Evolutionary conservation across 768 basidiomycete species (phyloP), one percentile per base, ranked within the genome.

Genomic region (Mycena rebaudengoi): DNA sequence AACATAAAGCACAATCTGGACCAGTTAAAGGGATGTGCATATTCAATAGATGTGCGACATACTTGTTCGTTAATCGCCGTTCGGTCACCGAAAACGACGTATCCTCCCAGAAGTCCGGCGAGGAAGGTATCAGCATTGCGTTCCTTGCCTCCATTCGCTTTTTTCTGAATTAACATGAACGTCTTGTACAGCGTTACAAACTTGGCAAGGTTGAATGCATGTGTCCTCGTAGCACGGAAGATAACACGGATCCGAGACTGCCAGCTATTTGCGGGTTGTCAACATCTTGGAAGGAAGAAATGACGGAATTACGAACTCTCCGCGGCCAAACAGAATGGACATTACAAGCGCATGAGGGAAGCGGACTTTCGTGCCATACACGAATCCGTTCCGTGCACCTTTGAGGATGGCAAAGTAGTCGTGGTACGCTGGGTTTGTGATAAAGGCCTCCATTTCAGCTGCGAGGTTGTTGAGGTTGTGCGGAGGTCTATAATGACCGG

Each of bases 321-420:
- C 95, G 48, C 91, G 86, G 30, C 95, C 95, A 72, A 98, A 99
- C 40, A 99, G 82, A 63, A 98, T 86, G 23, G 95, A 92, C 96
- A 98, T 98, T 50, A 99, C 91, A 28, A 99, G 81, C 1, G 97
- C 97, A 85, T 99, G 97, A 37, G 97, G 97, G 71, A 97, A 96
- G 41, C 95, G 82, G 65, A 97, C 91, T 79, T 95, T 95, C 69
- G 91, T 91, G 35, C 94, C 94, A 69, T 95, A 96, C 10, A 95
- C 91, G 62, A 95, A 86, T 5, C 95, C 95, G 73, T 95, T 95
- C 40, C 94, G 86, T 30, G 95, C 93, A 43, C 98, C 97, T 76
- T 99, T 99, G 73, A 99, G 78, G 70, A 99, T 91, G 25, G 94
- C 92, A 44, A 99, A 86, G 70, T 92, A 89, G 74, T 98, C 96